Evolutionary conservation across 108 stramenopile genomes (phyloP).

Genomic region (Skeletonema costatum): DNA sequence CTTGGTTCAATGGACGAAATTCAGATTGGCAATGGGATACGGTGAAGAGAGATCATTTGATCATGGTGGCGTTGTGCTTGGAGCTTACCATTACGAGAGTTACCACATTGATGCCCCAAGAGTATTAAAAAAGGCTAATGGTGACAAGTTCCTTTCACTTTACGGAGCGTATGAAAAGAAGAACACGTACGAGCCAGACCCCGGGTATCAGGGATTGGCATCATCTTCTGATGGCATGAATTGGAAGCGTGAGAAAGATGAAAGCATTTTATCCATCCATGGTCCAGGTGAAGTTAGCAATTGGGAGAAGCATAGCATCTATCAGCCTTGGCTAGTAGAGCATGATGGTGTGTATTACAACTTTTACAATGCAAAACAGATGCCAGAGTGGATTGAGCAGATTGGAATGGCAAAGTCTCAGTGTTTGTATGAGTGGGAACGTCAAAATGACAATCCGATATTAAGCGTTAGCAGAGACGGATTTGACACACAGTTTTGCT

Average conservation of each 20-base stretch:
- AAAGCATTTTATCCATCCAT: constrained; percentile 42
- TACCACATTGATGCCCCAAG: constrained; percentile 32
- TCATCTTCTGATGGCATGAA: constrained; percentile 39
- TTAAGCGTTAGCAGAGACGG: constrained; percentile 14
- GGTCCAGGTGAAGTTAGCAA: constrained; percentile 17
- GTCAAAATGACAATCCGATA: constrained; percentile 38
- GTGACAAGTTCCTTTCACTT: constrained; percentile 30
- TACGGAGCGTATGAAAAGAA: constrained; percentile 44
- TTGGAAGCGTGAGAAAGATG: constrained; percentile 35
- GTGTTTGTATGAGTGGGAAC: constrained; percentile 28
- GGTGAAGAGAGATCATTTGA: constrained; percentile 35
- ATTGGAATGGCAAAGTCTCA: constrained; percentile 44
- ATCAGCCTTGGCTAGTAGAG: constrained; percentile 47
- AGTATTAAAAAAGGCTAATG: constrained; percentile 26
- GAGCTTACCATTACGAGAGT: constrained; percentile 44
- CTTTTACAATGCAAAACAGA: constrained; percentile 55
- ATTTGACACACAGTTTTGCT: constrained; percentile 33
- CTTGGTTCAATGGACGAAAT: constrained; percentile 23
- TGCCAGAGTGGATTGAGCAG: constrained; percentile 52
- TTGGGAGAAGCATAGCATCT: constrained; percentile 48
- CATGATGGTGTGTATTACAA: constrained; percentile 42
- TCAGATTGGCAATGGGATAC: constrained; percentile 43
- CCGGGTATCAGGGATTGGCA: constrained; percentile 38
- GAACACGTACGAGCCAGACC: constrained; percentile 37
- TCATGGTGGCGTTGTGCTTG: constrained; percentile 43